Evolutionary conservation across 352 stramenopile genomes (phyloP).

Genomic region (Phytophthora pluvialis): DNA sequence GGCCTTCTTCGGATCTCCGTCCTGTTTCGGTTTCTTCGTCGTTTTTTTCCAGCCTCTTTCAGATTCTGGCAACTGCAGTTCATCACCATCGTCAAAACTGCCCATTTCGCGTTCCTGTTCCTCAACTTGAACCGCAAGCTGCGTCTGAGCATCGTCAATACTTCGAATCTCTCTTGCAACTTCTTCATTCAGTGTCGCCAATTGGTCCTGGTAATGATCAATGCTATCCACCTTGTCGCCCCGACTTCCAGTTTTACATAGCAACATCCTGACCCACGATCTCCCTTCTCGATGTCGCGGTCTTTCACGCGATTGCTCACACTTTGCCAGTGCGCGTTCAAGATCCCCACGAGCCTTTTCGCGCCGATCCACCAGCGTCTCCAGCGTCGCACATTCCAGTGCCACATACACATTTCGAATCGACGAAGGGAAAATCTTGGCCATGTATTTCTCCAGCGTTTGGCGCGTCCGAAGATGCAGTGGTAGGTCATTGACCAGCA

Average conservation of each 20-base stretch:
- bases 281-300: slow-evolving; percentile 54
- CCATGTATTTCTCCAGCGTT: slow-evolving; percentile 76
- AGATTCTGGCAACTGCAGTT: slow-evolving; percentile 20
- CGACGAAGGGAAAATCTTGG: slow-evolving; percentile 68
- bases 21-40: slow-evolving; percentile 13
- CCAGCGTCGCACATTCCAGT: slow-evolving; percentile 67
- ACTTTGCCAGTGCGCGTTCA: slow-evolving; percentile 60
- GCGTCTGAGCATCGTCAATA: slow-evolving; percentile 63
- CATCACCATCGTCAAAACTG: slow-evolving; percentile 27
- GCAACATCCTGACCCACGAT: slow-evolving; percentile 50
- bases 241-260: slow-evolving; percentile 47
- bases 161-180: slow-evolving; percentile 66
- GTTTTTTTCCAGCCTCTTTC: slow-evolving; percentile 16
- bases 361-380: slow-evolving; percentile 59
- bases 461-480: slow-evolving; percentile 59
- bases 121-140: slow-evolving; percentile 55
- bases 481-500: slow-evolving; percentile 77
- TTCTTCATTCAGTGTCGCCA: slow-evolving; percentile 62
- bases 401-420: slow-evolving; percentile 73
- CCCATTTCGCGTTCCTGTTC: slow-evolving; percentile 31
- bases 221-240: slow-evolving; percentile 62
- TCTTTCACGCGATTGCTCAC: slow-evolving; percentile 47
- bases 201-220: slow-evolving; percentile 61
- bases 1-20: slow-evolving; percentile 27
- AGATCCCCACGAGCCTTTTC: slow-evolving; percentile 51